phyloP scores from a whole-genome alignment of 805 yeast genomes.

The Candida pseudofarinosa region DNA sequence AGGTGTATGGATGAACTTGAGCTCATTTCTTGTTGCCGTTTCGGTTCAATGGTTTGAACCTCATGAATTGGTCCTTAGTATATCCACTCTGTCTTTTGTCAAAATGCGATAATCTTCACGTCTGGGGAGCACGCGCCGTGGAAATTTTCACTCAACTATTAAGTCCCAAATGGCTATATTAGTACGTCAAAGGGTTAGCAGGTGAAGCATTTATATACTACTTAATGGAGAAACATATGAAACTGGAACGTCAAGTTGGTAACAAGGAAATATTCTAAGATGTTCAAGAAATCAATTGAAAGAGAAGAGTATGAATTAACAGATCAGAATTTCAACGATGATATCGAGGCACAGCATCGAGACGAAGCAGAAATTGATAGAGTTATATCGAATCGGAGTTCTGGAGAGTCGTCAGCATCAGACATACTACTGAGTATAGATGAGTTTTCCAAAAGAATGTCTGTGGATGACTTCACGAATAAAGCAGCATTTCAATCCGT shows the following conservation, averaged over 20 bases:
- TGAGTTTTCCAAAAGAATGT: slow-evolving; percentile 8
- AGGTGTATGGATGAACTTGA: slow-evolving; percentile 12
- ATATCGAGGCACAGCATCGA: neutral
- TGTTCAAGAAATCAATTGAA: slow-evolving; percentile 2
- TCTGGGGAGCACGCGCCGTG: too few relatives aligned
- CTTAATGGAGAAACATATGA: neutral
- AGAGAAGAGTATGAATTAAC: slow-evolving; percentile 18
- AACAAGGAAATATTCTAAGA: neutral
- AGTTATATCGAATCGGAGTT: slow-evolving; percentile 1
- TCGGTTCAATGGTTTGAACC: neutral
- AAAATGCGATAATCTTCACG: too few relatives aligned
- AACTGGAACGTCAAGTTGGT: neutral
- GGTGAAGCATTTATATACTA: neutral
- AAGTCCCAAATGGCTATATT: neutral
- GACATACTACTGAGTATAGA: slow-evolving; percentile 27
- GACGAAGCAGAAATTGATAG: neutral
- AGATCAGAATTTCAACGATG: slow-evolving; percentile 1
- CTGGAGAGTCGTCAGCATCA: slow-evolving; percentile 20
- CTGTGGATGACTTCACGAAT: slow-evolving; percentile 18
- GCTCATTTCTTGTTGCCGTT: slow-evolving; percentile 7
- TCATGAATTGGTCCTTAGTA: neutral
- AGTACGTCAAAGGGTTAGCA: neutral
- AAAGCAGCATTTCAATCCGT: slow-evolving; percentile 20
- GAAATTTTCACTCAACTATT: too few relatives aligned
- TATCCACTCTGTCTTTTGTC: neutral